phyloP scores from a whole-genome alignment of 345 rosid species.

The Lepidium didymum region DNA sequence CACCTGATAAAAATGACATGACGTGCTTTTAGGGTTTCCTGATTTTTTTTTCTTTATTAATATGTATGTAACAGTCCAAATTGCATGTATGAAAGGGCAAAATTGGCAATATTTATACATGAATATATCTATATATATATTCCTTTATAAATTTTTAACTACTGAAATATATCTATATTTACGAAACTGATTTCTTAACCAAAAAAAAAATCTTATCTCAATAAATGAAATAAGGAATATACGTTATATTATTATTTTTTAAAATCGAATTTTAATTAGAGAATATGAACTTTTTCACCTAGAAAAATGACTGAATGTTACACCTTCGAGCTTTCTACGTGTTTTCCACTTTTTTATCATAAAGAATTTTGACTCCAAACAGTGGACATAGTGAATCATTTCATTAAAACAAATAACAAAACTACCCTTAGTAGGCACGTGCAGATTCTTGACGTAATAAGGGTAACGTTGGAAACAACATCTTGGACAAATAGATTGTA shows the following conservation, averaged over 20 bases:
- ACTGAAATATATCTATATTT: not conserved
- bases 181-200: constrained; percentile 1
- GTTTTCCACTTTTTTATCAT: not conserved
- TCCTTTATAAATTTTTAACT: no score
- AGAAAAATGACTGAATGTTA: not conserved
- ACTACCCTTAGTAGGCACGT: not conserved
- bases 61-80: constrained; percentile 3
- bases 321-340: not conserved
- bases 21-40: constrained; percentile 28
- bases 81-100: constrained; percentile 7
- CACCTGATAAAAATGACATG: constrained; percentile 38
- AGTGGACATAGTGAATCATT: not conserved
- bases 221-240: no score
- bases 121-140: not conserved
- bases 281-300: not conserved
- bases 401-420: not conserved
- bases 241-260: no score
- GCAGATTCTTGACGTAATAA: not conserved
- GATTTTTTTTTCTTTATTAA: constrained; percentile 7
- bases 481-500: not conserved
- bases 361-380: not conserved
- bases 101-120: not conserved
- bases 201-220: no score
- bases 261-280: not conserved
- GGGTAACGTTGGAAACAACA: constrained; percentile 19